A percentile compares a stretch with the other conserved stretches of the same genome.
Evolutionary conservation across 306 rosid species (phyloP).

Genomic region (Cucurbita ficifolia): DNA sequence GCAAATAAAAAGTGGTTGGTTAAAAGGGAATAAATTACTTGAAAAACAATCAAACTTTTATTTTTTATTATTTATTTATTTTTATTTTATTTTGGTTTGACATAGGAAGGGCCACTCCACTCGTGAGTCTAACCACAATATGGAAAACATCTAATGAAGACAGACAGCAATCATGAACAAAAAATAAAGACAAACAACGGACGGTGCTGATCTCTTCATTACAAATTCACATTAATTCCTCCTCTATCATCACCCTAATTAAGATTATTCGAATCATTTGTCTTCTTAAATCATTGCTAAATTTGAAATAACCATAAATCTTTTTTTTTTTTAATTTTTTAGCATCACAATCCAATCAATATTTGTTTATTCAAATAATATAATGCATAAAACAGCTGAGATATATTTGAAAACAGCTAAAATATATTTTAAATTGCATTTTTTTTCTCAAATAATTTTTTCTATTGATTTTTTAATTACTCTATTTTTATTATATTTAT

Average conservation of each 20-base stretch:
- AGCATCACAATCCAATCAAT: too few species aligned
- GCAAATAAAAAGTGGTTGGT: neutral
- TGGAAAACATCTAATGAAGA: constrained; percentile 1
- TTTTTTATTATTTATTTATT: neutral
- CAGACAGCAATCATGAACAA: neutral
- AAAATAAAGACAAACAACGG: neutral
- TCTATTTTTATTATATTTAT: too few species aligned
- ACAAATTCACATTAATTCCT: neutral
- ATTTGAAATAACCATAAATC: neutral
- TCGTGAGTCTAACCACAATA: constrained; percentile 4
- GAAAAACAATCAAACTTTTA: neutral
- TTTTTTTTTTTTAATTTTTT: too few species aligned
- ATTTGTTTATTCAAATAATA: too few species aligned
- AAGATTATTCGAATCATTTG: neutral
- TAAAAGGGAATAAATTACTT: neutral
- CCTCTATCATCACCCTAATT: neutral
- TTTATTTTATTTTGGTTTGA: neutral
- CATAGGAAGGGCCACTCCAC: neutral
- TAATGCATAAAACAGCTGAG: too few species aligned
- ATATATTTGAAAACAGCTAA: too few species aligned
- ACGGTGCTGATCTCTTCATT: constrained; percentile 2
- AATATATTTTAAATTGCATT: too few species aligned
- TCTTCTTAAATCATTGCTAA: neutral
- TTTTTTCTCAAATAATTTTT: too few species aligned
- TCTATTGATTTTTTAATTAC: too few species aligned